These are phyloP conservation scores for Harringtonia aguacate DNA, from an alignment of 2,329 filamentous ascomycete species.

Conservation along the genomic window DNA sequence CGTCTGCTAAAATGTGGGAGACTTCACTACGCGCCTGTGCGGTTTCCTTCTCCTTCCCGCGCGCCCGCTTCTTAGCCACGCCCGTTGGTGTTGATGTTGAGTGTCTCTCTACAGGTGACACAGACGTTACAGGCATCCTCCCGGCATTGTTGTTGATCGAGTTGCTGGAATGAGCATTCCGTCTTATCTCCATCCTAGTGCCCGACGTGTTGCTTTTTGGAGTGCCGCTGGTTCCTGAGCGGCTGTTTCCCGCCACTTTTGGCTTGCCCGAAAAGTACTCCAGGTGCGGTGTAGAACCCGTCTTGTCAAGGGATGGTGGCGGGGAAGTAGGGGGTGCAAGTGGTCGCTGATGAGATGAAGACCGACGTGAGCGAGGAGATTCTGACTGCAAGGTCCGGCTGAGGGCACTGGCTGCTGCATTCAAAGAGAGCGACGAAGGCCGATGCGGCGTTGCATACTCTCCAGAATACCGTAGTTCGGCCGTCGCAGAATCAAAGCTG, in stretches of 20 bases:
- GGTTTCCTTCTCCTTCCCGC: conserved; percentile 3
- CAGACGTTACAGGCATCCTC: background rate
- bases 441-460: conserved; percentile 20
- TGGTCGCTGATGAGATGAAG: conserved; percentile 6
- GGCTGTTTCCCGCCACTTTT: background rate
- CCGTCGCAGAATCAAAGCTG: conserved; percentile 12
- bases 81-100: background rate
- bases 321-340: background rate
- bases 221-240: background rate
- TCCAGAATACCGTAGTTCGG: conserved; percentile 24
- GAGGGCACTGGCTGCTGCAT: conserved; percentile 45
- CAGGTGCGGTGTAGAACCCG: background rate
- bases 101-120: background rate
- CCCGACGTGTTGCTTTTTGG: background rate
- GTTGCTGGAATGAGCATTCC: conserved; percentile 10
- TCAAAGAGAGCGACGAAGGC: conserved; percentile 37
- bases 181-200: conserved; percentile 6
- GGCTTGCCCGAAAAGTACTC: background rate
- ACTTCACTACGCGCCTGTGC: conserved; percentile 1
- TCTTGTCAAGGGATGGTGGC: background rate
- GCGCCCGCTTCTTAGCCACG: background rate
- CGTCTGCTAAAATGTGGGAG: conserved; percentile 9
- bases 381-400: conserved; percentile 9
- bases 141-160: background rate
- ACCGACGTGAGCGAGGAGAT: background rate